These are phyloP conservation scores for Selaginella moellendorffii DNA, from an alignment of 75 land plant species.

Conservation along the genomic window DNA sequence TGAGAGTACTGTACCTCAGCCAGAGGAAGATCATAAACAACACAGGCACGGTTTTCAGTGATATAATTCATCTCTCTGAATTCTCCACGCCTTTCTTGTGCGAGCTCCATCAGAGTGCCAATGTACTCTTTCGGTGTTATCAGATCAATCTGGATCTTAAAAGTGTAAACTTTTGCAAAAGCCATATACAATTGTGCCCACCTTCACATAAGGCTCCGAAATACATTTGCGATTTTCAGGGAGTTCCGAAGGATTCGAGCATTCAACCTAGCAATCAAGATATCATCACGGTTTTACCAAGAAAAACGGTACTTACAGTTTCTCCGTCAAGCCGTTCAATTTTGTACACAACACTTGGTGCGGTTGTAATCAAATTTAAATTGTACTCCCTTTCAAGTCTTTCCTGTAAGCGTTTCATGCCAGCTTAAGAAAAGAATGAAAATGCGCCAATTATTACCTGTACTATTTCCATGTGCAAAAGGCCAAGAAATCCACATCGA, in stretches of 20 bases:
- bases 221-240: conserved; percentile 71
- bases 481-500: conserved; percentile 97
- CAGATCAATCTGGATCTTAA: conserved; percentile 90
- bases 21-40: conserved; percentile 65
- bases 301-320: conserved; percentile 39
- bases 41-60: conserved; percentile 65
- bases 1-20: conserved; percentile 48
- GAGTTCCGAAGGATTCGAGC: conserved; percentile 85
- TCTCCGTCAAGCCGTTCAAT: conserved; percentile 60
- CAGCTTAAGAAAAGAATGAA: neutral
- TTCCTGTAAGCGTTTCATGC: too few species aligned
- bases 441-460: too few species aligned
- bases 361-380: conserved; percentile 78
- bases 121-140: conserved; percentile 91
- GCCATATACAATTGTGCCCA: too few species aligned
- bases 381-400: conserved; percentile 93
- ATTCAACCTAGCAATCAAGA: conserved; percentile 84
- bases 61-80: conserved; percentile 88
- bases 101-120: conserved; percentile 89
- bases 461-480: conserved; percentile 98
- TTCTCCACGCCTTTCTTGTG: conserved; percentile 86
- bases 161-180: too few species aligned
- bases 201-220: conserved; percentile 89
- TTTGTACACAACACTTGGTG: conserved; percentile 91
- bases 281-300: too few species aligned